Evolutionary conservation across 2,329 filamentous ascomycete species (phyloP), one percentile per base, ranked within the genome.

Genomic region (Talaromyces sp.): DNA sequence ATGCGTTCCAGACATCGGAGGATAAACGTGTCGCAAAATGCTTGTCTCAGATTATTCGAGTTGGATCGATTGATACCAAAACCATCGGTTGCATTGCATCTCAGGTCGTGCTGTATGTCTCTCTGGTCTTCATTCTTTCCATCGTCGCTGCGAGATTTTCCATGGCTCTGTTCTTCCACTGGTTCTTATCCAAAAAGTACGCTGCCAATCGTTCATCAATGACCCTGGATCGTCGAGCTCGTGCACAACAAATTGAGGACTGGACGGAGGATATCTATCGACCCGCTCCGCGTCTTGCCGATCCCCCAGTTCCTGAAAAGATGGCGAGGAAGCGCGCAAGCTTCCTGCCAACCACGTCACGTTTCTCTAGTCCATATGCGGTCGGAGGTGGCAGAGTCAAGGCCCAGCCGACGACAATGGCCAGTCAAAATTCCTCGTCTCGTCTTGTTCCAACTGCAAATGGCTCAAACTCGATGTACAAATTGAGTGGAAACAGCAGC

Each of bases 241-340:
- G 95, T 66, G 90, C 93, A 70, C 88, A 90, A 71, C 93, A 98
- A 80, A 99, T 99, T 69, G 95, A 99, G 77, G 94, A 97, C 72
- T 99, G 95, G 95, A 90, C 90, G 14, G 92, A 98, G 69, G 95
- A 99, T 74, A 99, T 99, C 72, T 98, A 99, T 78, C 90, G 93
- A 50, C 91, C 94, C 3, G 92, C 93, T 27, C 89, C 90, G 63
- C 90, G 93, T 69, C 84, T 97, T 68, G 86, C 89, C 3, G 95
- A 97, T 71, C 81, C 90, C 49, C 86, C 87, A 66, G 90, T 87
- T 73, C 83, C 85, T 14, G 92, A 94, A 68, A 86, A 90, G 61
- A 84, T 82, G 63, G 92, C 85, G 85, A 62, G 60, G 37, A 97
- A 94, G 81, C 90, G 94, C 69, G 86, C 84, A 68, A 97, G 92